Percentiles rank a stretch among this genome's conserved stretches.
These are phyloP conservation scores for Hypoxylon sp. DNA, from an alignment of 2,329 filamentous ascomycete species.

Conservation along the genomic window DNA sequence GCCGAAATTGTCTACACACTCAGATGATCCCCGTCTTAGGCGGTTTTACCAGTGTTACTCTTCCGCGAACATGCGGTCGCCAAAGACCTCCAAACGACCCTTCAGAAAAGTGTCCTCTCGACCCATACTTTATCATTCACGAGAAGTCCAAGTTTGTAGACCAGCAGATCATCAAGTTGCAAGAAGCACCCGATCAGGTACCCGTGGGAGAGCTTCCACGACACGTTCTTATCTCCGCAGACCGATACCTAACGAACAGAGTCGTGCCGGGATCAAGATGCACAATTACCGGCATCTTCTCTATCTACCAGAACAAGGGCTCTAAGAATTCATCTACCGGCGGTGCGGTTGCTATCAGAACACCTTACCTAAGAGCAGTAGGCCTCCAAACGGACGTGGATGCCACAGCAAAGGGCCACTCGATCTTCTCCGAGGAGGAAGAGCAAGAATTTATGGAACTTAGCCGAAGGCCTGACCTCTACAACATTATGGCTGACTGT, in stretches of 20 bases:
- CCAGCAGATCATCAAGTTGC: conserved; percentile 97
- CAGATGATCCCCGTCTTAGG: conserved; percentile 81
- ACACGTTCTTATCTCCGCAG: conserved; percentile 96
- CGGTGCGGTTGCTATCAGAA: conserved; percentile 92
- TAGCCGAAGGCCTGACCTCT: conserved; percentile 92
- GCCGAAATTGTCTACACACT: conserved; percentile 84
- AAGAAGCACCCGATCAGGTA: conserved; percentile 97
- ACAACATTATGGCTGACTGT: conserved; percentile 88
- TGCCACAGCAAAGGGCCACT: conserved; percentile 86
- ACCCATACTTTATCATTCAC: conserved; percentile 96
- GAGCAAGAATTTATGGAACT: conserved; percentile 96
- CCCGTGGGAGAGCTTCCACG: conserved; percentile 95
- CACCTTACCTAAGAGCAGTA: conserved; percentile 92
- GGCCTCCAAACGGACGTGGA: conserved; percentile 93
- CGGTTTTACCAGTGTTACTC: conserved; percentile 87
- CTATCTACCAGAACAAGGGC: conserved; percentile 95
- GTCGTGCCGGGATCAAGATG: conserved; percentile 96
- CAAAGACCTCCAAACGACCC: conserved; percentile 74
- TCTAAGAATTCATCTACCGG: conserved; percentile 80
- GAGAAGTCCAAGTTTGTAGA: conserved; percentile 96
- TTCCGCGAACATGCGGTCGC: conserved; percentile 84
- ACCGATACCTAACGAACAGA: conserved; percentile 93
- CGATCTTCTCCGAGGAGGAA: conserved; percentile 91
- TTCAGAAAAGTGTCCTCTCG: conserved; percentile 84
- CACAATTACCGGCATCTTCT: conserved; percentile 97